Evolutionary conservation across 202 grass and related monocot genomes (phyloP), one percentile per base, ranked within the genome.

Genomic region (Setaria italica): DNA sequence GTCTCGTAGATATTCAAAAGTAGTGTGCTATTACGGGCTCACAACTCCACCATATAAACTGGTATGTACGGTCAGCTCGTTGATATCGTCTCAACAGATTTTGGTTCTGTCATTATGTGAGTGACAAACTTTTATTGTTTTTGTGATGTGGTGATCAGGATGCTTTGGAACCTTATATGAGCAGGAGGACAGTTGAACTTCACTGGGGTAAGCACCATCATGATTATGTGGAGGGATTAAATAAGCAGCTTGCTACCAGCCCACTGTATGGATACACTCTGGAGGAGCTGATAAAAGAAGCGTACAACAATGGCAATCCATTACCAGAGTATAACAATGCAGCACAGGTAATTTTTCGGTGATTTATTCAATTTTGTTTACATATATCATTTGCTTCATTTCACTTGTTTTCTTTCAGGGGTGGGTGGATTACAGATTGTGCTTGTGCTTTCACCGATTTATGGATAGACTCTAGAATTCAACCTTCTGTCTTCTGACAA

Each of bases 221-320:
- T 46, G 88, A 87, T n/a, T 86, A 92, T 39, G 92, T 96, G 79
- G 88, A 96, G 64, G 85, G 84, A 29, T 67, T 99, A 80, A 99
- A 99, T 76, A 92, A 83, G 82, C 92, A 96, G 79, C 82, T 99
- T 12, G 75, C 81, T 54, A 94, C 62, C 81, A 96, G 91, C 81
- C 64, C 86, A 12, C 82, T 99, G 34, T 99, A 99, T 86, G 93
- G 97, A 21, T 75, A 92, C 85, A 99, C 92, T 30, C 86, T 96
- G 85, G 93, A 96, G 86, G 93, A 96, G 20, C 81, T 96, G 62
- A 80, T 99, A 81, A 99, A 96, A 87, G 94, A 85, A 76, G 94
- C 92, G 1, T 99, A 96, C 79, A 99, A 99, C 88, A 99, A 99
- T 43, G 97, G 97, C 35, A 99, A 92, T 71, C 97, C 93, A 6